Conservation (phyloP, 2,329 filamentous ascomycete genomes). For the Cytospora piceicola region DNA sequence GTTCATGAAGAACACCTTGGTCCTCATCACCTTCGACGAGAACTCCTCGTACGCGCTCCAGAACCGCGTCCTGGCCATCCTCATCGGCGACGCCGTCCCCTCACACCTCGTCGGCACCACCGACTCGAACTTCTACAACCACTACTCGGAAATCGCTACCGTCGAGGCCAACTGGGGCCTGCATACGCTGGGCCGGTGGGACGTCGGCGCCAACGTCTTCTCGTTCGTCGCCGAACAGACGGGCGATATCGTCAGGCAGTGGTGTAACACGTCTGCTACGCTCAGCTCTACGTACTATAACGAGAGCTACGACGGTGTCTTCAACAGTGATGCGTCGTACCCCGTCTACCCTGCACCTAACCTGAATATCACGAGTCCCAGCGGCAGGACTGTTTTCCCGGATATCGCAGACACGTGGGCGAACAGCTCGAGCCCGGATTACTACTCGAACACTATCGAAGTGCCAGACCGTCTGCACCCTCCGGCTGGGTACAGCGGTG, state of each 20-base stretch:
- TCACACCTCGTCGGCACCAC: constrained; percentile 65
- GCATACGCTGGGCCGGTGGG: constrained; percentile 70
- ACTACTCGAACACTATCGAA: constrained; percentile 38
- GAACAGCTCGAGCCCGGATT: constrained; percentile 33
- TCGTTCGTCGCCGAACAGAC: constrained; percentile 63
- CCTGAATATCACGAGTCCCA: constrained; percentile 34
- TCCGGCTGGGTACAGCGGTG: constrained; percentile 32
- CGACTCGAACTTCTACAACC: constrained; percentile 72
- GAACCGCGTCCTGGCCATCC: constrained; percentile 72
- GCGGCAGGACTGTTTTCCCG: constrained; percentile 34
- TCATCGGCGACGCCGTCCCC: constrained; percentile 77
- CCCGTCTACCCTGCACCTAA: constrained; percentile 37
- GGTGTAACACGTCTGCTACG: constrained; percentile 24
- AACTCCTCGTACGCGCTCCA: constrained; percentile 68
- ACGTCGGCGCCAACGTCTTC: constrained; percentile 74
- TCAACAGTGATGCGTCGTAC: constrained; percentile 33
- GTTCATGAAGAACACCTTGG: constrained; percentile 66
- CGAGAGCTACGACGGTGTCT: constrained; percentile 38
- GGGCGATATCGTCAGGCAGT: constrained; percentile 50
- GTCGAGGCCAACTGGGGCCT: constrained; percentile 72
- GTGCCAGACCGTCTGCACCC: constrained; percentile 38
- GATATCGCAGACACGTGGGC: constrained; percentile 34
- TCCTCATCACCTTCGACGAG: constrained; percentile 81
- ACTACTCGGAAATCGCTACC: constrained; percentile 71
- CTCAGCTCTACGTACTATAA: constrained; percentile 28